These are phyloP conservation scores for Stephania japonica DNA, from an alignment of 164 flowering plant species.

Conservation along the genomic window DNA sequence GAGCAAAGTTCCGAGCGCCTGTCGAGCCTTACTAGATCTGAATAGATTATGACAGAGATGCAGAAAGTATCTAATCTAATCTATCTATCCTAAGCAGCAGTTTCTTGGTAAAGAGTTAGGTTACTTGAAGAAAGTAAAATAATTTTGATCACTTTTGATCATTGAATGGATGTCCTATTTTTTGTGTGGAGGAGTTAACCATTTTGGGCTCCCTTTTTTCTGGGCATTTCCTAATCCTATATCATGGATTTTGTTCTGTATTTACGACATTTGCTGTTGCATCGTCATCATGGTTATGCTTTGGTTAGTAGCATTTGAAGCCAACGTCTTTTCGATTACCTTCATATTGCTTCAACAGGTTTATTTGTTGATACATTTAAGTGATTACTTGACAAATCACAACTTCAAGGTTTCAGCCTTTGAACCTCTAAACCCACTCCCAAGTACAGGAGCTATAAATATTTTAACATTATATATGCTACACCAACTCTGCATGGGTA, in stretches of 20 bases:
- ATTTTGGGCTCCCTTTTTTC: background rate
- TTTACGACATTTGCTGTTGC: background rate
- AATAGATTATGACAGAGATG: background rate
- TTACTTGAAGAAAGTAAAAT: background rate
- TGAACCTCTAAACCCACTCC: no score
- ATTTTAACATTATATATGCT: no score
- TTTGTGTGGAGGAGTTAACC: background rate
- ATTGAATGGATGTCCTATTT: background rate
- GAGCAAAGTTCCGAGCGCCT: conserved; percentile 43
- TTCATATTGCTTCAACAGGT: no score
- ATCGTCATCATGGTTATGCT: no score
- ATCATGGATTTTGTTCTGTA: background rate
- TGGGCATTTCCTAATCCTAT: background rate
- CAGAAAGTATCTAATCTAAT: background rate
- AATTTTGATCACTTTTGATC: background rate
- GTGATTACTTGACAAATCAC: no score
- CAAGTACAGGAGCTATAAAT: no score
- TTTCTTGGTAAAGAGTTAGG: background rate
- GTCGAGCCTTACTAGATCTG: conserved; percentile 44
- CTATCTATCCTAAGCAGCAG: background rate
- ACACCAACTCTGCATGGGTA: no score
- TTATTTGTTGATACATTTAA: no score
- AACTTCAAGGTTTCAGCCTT: no score
- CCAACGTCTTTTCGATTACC: no score
- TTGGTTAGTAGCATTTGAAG: no score